phyloP scores from a whole-genome alignment of 306 rosid genomes.

The Prunus armeniaca region DNA sequence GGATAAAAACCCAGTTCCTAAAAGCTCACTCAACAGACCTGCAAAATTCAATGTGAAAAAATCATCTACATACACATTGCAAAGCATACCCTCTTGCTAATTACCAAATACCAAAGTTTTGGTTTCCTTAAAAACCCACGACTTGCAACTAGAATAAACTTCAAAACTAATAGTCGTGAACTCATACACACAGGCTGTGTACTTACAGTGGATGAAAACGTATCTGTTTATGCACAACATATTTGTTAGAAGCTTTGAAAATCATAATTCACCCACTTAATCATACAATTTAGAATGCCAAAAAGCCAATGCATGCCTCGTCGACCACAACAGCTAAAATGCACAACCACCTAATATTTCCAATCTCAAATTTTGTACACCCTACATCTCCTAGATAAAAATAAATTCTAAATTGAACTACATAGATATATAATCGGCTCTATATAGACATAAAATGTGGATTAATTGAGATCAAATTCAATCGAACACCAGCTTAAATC shows the following conservation, averaged over 20 bases:
- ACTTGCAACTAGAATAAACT: not conserved
- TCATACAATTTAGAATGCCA: not conserved
- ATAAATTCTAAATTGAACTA: not conserved
- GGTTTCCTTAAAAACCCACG: not conserved
- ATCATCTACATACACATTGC: not conserved
- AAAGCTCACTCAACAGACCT: constrained; percentile 26
- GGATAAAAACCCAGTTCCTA: constrained; percentile 3
- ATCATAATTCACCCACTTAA: not conserved
- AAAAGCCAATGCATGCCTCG: not conserved
- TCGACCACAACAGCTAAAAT: not conserved
- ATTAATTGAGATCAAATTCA: constrained; percentile 6
- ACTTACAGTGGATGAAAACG: not conserved
- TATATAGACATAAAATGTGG: not conserved
- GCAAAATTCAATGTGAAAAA: constrained; percentile 2
- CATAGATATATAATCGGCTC: not conserved
- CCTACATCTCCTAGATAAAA: not conserved
- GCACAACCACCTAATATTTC: constrained; percentile 1
- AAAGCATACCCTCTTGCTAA: not conserved
- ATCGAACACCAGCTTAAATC: constrained; percentile 5
- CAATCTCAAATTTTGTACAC: constrained; percentile 7
- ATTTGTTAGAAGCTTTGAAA: not conserved
- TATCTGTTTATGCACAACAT: not conserved
- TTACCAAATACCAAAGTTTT: not conserved
- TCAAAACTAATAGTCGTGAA: not conserved
- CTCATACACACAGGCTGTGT: not conserved